Evolutionary conservation across 1,284 basidiomycete species (phyloP), one percentile per base, ranked within the genome.

Genomic region (Boletus mariae): DNA sequence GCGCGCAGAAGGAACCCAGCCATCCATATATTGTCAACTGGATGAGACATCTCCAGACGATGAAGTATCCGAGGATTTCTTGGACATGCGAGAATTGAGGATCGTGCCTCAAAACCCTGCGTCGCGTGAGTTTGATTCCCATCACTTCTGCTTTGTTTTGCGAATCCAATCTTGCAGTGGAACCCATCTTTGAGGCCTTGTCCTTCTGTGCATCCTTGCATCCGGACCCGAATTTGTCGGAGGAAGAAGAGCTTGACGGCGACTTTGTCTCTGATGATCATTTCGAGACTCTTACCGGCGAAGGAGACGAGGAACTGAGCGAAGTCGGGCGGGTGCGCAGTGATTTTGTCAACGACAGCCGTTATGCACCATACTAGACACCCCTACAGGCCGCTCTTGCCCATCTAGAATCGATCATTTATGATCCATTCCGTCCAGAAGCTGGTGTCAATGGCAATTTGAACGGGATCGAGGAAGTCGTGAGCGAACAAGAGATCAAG

Each of bases 301-400:
- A 76, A 46, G 81, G 79, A 51, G 78, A 74, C 15, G 77, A 88
- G 62, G 87, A 91, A 67, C 78, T 90, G 57, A 89, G 83, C 66
- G 86, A 89, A 73, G 85, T 87, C 61, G 94, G 94, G 76, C 87
- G 90, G 89, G 92, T 96, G 86, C 92, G 92, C 85, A 88, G 84
- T 71, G 84, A 92, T 87, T 91, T 90, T 71, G 71, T 83, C 73
- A 87, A 85, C 75, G 75, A 85, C 76, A 82, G 77, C 66, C 86
- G 94, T 71, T 95, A 79, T 73, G 76, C 82, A 57, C 94, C 94
- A 57, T 96, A 97, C 80, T 96, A 88, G 84, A 79, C 70, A 65
- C 45, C 58, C 45, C 56, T 57, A 61, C 70, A 90, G 87, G 88
- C 85, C 50, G 84, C 88, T 23, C 80, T 92, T 53, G 80, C 78